Percentiles rank a stretch among this genome's conserved stretches.
Evolutionary conservation across 2,329 filamentous ascomycete genomes (phyloP).

Genomic region (Colletotrichum scovillei): DNA sequence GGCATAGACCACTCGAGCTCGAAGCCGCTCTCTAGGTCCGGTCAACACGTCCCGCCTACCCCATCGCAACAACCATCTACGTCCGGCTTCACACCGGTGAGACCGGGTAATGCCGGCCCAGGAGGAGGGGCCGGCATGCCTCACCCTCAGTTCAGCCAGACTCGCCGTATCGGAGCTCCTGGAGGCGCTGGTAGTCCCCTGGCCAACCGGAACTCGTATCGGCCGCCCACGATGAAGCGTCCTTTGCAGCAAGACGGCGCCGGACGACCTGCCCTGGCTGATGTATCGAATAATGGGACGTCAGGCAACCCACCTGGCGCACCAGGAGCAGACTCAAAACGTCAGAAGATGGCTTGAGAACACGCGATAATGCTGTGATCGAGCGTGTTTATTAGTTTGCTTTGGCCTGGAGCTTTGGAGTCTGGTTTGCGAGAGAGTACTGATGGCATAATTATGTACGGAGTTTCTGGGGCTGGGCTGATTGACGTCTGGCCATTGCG

Average conservation of each 20-base stretch:
- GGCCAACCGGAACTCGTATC: conserved; percentile 68
- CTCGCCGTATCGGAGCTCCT: conserved; percentile 70
- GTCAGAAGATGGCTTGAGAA: conserved; percentile 57
- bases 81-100: conserved; percentile 35
- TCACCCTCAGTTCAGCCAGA: conserved; percentile 65
- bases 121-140: conserved; percentile 47
- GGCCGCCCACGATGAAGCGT: conserved; percentile 64
- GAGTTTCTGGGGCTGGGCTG: conserved; percentile 1
- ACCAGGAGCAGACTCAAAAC: conserved; percentile 59
- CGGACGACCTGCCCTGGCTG: conserved; percentile 59
- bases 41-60: conserved; percentile 61
- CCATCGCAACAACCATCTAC: conserved; percentile 40
- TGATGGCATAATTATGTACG: neutral
- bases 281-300: conserved; percentile 59
- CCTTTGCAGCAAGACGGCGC: conserved; percentile 40
- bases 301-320: conserved; percentile 37
- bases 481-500: neutral
- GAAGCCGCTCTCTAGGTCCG: conserved; percentile 73
- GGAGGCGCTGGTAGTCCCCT: conserved; percentile 65
- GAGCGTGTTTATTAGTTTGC: neutral
- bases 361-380: neutral
- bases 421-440: neutral
- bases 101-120: conserved; percentile 15
- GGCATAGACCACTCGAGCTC: conserved; percentile 86
- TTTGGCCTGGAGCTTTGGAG: conserved; percentile 20